Evolutionary conservation across 2,329 filamentous ascomycete genomes (phyloP).

Genomic region (Fusarium sp.): DNA sequence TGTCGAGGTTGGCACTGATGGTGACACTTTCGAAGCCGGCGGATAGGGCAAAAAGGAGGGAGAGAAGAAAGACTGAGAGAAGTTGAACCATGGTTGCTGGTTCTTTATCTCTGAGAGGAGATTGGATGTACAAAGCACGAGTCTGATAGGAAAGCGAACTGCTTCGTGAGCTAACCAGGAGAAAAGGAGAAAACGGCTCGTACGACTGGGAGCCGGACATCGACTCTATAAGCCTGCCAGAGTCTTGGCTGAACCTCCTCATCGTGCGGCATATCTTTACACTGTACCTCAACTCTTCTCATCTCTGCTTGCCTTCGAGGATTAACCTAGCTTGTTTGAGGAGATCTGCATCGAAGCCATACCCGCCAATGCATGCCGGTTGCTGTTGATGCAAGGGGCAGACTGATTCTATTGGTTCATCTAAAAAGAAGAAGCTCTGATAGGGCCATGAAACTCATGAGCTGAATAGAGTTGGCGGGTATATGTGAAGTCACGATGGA

Average conservation of each 20-base stretch:
- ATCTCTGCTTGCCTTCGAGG: background rate
- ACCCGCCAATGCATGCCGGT: constrained; percentile 18
- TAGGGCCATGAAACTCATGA: constrained; percentile 28
- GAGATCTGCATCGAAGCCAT: constrained; percentile 11
- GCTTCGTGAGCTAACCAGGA: background rate
- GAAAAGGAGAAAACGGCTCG: background rate
- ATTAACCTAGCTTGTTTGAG: constrained; percentile 16
- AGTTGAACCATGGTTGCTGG: constrained; percentile 25
- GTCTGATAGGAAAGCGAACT: background rate
- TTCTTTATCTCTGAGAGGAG: background rate
- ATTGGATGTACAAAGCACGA: background rate
- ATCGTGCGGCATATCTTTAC: constrained; percentile 19
- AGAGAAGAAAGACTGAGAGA: constrained; percentile 18
- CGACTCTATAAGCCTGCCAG: constrained; percentile 13
- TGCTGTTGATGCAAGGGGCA: constrained; percentile 31
- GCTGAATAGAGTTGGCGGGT: constrained; percentile 38
- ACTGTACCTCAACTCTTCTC: constrained; percentile 10
- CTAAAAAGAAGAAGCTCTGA: constrained; percentile 5
- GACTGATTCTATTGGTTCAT: constrained; percentile 26
- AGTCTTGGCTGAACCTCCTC: background rate
- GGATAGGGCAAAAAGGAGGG: constrained; percentile 2
- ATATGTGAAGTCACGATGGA: constrained; percentile 26
- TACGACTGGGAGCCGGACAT: background rate
- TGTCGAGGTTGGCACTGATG: constrained; percentile 30
- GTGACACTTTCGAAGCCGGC: constrained; percentile 38